Base-by-base conservation (phyloP, 352 stramenopile genomes). In the Globisporangium takayamanum region DNA sequence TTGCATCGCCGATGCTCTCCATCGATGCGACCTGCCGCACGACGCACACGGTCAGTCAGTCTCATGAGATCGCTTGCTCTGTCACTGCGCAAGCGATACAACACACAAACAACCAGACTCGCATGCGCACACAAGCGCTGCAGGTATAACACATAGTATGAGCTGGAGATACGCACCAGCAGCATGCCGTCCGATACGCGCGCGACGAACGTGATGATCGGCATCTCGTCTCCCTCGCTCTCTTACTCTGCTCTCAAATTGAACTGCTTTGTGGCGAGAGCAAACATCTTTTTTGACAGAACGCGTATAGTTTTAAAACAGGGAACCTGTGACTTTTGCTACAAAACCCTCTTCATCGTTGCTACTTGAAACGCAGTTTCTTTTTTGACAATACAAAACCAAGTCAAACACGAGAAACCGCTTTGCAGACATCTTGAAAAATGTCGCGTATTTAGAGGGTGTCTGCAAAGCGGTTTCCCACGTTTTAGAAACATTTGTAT, bases 121-220 rank as follows among this genome's bases (percentile, higher is more conserved):
- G 15, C 49, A 36, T 7, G 22, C 18, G 22, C 8, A 54, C 50
- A 30, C 49, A 20, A 8, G 39, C 5, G 39, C 5, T 3, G 26
- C 3, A 20, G 8, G 16, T 8, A 33, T 14, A 22, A 14, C 33
- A 12, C 33, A 12, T 7, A 20, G 15, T 15, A 7, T 0, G 30
- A 45, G 39, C 39, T n/a, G 12, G 20, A 15, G 5, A 12, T 5
- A 65, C 78, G 57, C 53, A 95, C 85, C 64, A 98, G 82, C 51
- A 98, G 74, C 76, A 98, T 95, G 53, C 93, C 93, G 68, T 98
- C 93, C 46, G 87, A 96, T 37, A 98, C 83, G 59, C 93, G 88
- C 63, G 93, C 93, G 8, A 98, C 79, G 66, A 98, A 97, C 50
- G 93, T 98, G 67, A 97, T 92, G 62, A 97, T 95, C 61, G 93